Evolutionary conservation across 495 filamentous ascomycete genomes (phyloP), one percentile per base, ranked within the genome.

Genomic region (Pseudevernia furfuracea): DNA sequence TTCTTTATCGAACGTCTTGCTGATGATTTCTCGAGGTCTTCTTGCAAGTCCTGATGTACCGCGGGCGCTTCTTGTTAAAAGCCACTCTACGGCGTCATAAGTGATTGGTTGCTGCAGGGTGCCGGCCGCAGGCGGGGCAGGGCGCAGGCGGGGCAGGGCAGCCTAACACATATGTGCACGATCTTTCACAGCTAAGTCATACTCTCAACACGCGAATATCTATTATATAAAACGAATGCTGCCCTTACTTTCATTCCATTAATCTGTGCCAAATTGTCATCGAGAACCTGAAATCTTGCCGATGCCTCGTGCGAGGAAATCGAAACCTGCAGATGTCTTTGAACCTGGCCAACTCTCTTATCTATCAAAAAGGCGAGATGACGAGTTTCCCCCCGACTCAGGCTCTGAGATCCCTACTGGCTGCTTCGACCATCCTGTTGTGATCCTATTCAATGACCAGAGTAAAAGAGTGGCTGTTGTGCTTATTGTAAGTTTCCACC

Each of bases 391-490:
- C 17, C 34, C 58, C 0, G 11, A 34, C 14, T 23, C 19, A 21
- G 38, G 4, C 21, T 8, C 21, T 17, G 4, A 15, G 1, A 25
- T 4, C 12, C 6, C 17, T 15, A 10, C 37, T 6, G 30, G 37
- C 6, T 38, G 46, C 60, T 61, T 38, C 25, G 44, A 53, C 34
- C 60, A 53, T 39, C 60, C 60, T 37, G 44, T 61, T 6, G 23
- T 61, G 17, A 49, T 61, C 7, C n/a, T 44, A n/a, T 53, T 46
- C 21, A 49, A 37, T 10, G 28, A 61, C n/a, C 32, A n/a, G 32
- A 11, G 6, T 7, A 28, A 61, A 10, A 15, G 4, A 25, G 9
- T 38, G 32, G 60, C 44, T 14, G 46, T 32, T 28, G 60, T 53
- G 30, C 44, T 61, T 17, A 53, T 53, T 23, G 60, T 61, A 36